Evolutionary conservation across 176 grass and related monocot genomes (phyloP), one percentile per base, ranked within the genome.

Genomic region (Puccinellia tenuiflora): DNA sequence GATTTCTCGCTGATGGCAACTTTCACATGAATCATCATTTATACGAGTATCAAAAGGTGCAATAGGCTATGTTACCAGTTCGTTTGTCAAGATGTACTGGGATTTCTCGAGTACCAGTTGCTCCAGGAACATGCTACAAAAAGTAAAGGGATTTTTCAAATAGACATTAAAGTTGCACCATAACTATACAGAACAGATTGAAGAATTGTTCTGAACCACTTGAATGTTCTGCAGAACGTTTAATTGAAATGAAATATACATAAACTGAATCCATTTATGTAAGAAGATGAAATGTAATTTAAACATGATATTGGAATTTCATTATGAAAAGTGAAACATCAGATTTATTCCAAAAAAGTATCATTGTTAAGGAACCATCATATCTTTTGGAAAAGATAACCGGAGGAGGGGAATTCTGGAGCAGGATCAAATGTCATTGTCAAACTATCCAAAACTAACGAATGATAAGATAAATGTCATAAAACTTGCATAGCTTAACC

Each of bases 91-190:
- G 40, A 83, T 91, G 84, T 81, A 43, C 52, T 69, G 86, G 75
- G 77, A 70, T 66, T 86, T 87, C 76, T 85, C 84, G 81, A 72
- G 78, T 68, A 92, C 57, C 63, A 76, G 88, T 72, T 73, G 55
- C 92, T 61, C 88, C 86, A 84, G 88, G 78, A 83, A 87, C 82
- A 51, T 85, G 70, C 92, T 91, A 86, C 60, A 82, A 79, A 78
- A 53, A 85, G 14, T 73, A 85, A 35, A 9, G 21, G 21, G 12
- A 55, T 48, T 81, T 63, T 35, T 77, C 52, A 72, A 39, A 24
- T 28, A 63, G 8, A 51, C 78, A 78, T 40, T 29, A 86, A 48
- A 71, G 59, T 60, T 66, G n/a, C 24, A 64, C 34, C 13, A 46
- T 53, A 16, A 21, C 24, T 66, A 52, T 67, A 68, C 54, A 77